These are phyloP conservation scores for Fusarium pininemorale DNA, from an alignment of 2,329 filamentous ascomycete species.

Conservation along the genomic window DNA sequence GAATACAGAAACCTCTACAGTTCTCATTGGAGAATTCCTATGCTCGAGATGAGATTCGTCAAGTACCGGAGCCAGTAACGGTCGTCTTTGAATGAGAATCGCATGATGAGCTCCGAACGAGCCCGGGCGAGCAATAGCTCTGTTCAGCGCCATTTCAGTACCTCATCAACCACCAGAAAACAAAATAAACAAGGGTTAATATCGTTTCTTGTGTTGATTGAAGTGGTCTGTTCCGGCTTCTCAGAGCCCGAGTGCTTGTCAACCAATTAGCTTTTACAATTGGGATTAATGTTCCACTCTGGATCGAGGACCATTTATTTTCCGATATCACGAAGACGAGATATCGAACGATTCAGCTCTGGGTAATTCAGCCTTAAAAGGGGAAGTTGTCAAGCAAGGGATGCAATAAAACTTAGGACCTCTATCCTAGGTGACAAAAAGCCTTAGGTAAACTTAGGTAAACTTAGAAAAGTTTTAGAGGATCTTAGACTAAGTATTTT, in stretches of 20 bases:
- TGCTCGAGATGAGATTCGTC: constrained; percentile 14
- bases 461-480: no score
- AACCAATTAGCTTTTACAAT: constrained; percentile 10
- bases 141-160: background rate
- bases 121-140: constrained; percentile 5
- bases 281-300: constrained; percentile 15
- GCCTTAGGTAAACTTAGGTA: no score
- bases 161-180: background rate
- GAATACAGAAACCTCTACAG: constrained; percentile 16
- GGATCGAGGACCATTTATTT: constrained; percentile 10
- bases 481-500: no score
- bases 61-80: constrained; percentile 29
- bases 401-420: no score
- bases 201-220: background rate
- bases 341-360: constrained; percentile 27
- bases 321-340: constrained; percentile 23
- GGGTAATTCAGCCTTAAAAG: constrained; percentile 5
- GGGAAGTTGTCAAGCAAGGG: background rate
- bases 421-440: no score
- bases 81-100: constrained; percentile 35
- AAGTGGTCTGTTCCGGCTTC: constrained; percentile 27
- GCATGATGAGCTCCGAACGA: constrained; percentile 40
- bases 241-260: constrained; percentile 15
- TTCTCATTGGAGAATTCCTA: constrained; percentile 10
- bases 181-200: background rate